Conservation (phyloP, 2,329 filamentous ascomycete species). For the Fonsecaea pugnacius region DNA sequence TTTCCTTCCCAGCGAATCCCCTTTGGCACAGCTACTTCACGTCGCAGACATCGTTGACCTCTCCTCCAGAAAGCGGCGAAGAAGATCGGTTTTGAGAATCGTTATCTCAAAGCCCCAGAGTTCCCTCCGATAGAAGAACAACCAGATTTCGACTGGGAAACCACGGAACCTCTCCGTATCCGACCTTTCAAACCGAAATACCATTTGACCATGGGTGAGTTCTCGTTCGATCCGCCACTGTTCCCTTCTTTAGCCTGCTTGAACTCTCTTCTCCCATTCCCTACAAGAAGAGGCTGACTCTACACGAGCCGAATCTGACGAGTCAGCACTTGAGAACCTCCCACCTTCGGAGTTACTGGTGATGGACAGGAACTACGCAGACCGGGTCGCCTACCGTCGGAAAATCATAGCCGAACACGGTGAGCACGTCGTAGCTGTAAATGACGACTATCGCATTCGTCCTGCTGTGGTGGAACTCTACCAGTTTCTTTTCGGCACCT, state of each 20-base stretch:
- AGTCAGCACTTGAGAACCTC: slow-evolving; percentile 58
- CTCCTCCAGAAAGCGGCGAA: slow-evolving; percentile 23
- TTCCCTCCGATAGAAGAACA: slow-evolving; percentile 49
- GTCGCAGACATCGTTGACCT: not conserved
- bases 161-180: slow-evolving; percentile 57
- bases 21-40: not conserved
- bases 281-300: slow-evolving; percentile 29
- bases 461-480: slow-evolving; percentile 62
- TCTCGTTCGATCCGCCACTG: not conserved
- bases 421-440: slow-evolving; percentile 47
- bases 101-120: slow-evolving; percentile 34
- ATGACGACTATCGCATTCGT: slow-evolving; percentile 47
- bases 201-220: slow-evolving; percentile 66
- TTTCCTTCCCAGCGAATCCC: not conserved
- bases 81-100: slow-evolving; percentile 29
- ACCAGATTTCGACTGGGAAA: slow-evolving; percentile 56
- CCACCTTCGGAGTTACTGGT: slow-evolving; percentile 59
- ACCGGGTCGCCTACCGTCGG: slow-evolving; percentile 57
- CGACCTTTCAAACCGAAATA: slow-evolving; percentile 66
- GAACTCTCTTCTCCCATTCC: slow-evolving; percentile 10
- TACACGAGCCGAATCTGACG: slow-evolving; percentile 27
- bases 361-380: slow-evolving; percentile 64
- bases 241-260: not conserved
- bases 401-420: slow-evolving; percentile 52
- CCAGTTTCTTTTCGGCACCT: slow-evolving; percentile 57